Base-by-base conservation (phyloP, 2,329 filamentous ascomycete genomes). In the Blumeriella jaapii region DNA sequence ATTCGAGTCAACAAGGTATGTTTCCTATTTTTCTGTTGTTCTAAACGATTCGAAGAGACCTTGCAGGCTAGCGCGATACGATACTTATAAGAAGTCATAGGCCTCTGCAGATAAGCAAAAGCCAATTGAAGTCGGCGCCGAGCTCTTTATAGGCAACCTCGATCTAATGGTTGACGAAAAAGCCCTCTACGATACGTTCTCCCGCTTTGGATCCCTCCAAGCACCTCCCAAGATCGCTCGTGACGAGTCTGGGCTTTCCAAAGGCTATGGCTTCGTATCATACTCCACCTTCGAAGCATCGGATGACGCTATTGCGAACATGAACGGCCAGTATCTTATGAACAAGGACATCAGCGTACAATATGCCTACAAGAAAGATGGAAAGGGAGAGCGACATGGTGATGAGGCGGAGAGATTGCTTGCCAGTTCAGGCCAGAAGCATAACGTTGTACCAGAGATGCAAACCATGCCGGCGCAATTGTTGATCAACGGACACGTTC, bases 351-450 rank as follows among this genome's bases (percentile, higher is more conserved):
- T 96, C 50, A 83, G 82, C 2, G 91, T 98, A 28, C 89, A 96
- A 61, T 98, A 96, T 59, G 91, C 91, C 24, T 96, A 94, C 71
- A 98, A 98, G 69, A 96, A 96, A 62, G 91, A 98, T 54, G 91
- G 91, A 49, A 94, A 94, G 63, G 89, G 89, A 50, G 89, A 96
- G 63, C 71, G 91, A 39, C 91, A 98, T 56, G 91, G 91, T 51
- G 91, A 98, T 57, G 74, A 86, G 50, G 91, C 91, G 18, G 91
- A 98, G 62, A 71, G 91, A 54, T 82, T 85, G 65, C 73, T 98
- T 29, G 91, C 91, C 18, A 78, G 82, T 17, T 83, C 95, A 61
- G 91, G 87, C 38, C 89, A 89, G 62, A 89, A 87, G 57, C 84
- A 95, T 59, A 94, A 94, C 53, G 82, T 98, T 41, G 74, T 85